Conservation (phyloP, 2,329 filamentous ascomycete species). For the Diplodia seriata region DNA sequence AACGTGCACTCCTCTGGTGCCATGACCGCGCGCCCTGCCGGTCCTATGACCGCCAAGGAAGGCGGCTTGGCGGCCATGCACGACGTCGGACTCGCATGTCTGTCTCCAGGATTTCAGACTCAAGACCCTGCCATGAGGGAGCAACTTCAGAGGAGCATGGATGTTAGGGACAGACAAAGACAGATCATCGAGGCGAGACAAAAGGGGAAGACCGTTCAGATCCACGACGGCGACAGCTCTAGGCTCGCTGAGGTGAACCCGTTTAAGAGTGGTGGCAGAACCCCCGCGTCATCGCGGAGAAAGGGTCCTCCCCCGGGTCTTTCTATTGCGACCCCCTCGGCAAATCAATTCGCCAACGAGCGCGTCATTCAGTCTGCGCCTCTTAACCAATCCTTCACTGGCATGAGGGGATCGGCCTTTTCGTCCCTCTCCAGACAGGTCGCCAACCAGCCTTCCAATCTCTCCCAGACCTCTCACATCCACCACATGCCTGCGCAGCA, state of each 20-base stretch:
- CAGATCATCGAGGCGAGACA: conserved; percentile 94
- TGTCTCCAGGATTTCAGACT: conserved; percentile 94
- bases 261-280: conserved; percentile 61
- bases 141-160: conserved; percentile 91
- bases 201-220: conserved; percentile 56
- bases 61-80: conserved; percentile 77
- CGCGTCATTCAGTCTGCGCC: conserved; percentile 96
- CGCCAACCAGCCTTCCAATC: conserved; percentile 79
- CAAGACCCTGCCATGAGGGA: conserved; percentile 97
- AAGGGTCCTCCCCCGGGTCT: conserved; percentile 83
- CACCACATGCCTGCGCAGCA: conserved; percentile 88
- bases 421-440: conserved; percentile 79
- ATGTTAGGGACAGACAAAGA: conserved; percentile 90
- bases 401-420: conserved; percentile 70
- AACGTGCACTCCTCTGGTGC: conserved; percentile 54
- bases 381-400: conserved; percentile 92
- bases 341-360: conserved; percentile 90
- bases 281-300: conserved; percentile 75
- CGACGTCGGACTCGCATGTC: conserved; percentile 89
- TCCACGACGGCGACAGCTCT: conserved; percentile 41
- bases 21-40: conserved; percentile 71
- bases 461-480: conserved; percentile 86
- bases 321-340: conserved; percentile 92
- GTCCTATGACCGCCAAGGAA: conserved; percentile 77
- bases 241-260: conserved; percentile 49